Evolutionary conservation across 768 basidiomycete species (phyloP), one percentile per base, ranked within the genome.

Genomic region (Dictyophora rubrovolvata): DNA sequence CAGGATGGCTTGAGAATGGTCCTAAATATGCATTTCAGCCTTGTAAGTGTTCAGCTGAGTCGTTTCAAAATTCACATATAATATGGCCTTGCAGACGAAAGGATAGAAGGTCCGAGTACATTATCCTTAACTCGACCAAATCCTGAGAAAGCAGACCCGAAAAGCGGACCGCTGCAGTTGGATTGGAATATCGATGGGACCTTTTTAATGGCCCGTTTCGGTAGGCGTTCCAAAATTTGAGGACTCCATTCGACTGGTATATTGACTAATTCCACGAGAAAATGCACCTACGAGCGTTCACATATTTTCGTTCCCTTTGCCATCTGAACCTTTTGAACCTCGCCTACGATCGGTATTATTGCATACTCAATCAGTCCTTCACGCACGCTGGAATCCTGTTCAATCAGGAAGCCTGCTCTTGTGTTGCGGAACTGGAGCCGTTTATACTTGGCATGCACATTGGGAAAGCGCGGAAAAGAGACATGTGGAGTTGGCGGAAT

Each of bases 11-110:
- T 47, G 87, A 87, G 68, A 76, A 84, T 0, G 92, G 90, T 0
- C 81, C 86, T 66, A 90, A 89, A 23, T 82, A 86, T 56, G 93
- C 93, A 5, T 93, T 94, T 68, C 74, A 95, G 22, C 87, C 91
- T 21, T 96, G 93, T 92, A 65, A 22, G 78, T 66, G 11, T 33
- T 11, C 20, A 59, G 18, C 21, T 37, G 14, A 2, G 2, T 23
- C 33, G 17, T 16, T 34, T 22, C 37, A 6, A 33, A 28, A 21
- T 20, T 56, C 18, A 34, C 12, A 18, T 18, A 22, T 22, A 16
- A 51, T 48, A 28, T 37, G n/a, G 17, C 20, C 20, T 23, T 0
- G 36, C 60, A 90, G 89, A 89, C 65, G 87, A 89, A 60, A 79
- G 82, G 50, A 65, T 85, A 17, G 76, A 77, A 34, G 77, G 84